Conservation (phyloP, 441 rosid genomes). For the Dalechampia spathulata region DNA sequence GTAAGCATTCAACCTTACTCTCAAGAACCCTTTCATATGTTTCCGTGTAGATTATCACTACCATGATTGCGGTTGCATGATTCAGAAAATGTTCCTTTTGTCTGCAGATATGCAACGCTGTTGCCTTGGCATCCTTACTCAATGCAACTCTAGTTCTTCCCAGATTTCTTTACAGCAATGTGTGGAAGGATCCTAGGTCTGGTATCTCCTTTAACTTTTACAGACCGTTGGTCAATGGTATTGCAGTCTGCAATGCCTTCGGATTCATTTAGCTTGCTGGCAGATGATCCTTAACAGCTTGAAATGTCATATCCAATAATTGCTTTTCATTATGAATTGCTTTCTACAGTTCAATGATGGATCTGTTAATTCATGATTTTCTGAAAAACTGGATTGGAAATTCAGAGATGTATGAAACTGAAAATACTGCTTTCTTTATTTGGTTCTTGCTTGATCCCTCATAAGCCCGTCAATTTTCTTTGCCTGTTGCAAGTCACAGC, state of each 20-base stretch:
- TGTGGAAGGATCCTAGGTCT: slow-evolving; percentile 96
- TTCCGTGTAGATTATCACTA: neutral
- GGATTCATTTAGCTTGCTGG: neutral
- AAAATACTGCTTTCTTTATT: too few relatives aligned
- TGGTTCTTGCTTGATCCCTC: too few relatives aligned
- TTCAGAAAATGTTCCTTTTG: slow-evolving; percentile 6
- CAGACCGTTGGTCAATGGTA: neutral
- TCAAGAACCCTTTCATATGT: neutral
- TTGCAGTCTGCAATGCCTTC: neutral
- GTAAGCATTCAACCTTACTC: slow-evolving; percentile 39
- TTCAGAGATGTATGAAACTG: neutral
- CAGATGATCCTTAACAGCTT: neutral
- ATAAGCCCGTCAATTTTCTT: too few relatives aligned
- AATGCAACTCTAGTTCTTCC: slow-evolving; percentile 77
- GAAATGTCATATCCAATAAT: neutral
- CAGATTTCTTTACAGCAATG: slow-evolving; percentile 85
- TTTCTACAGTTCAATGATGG: neutral
- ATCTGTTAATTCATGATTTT: neutral
- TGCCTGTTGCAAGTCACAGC: neutral
- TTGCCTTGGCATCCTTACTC: slow-evolving; percentile 69
- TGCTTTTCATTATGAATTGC: neutral
- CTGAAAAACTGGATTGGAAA: neutral
- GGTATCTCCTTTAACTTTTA: slow-evolving; percentile 13
- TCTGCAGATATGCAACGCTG: slow-evolving; percentile 81
- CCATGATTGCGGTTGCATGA: slow-evolving; percentile 2